Evolutionary conservation across 208 protist species (phyloP).

Genomic region (Balamuthia mandrillaris): DNA sequence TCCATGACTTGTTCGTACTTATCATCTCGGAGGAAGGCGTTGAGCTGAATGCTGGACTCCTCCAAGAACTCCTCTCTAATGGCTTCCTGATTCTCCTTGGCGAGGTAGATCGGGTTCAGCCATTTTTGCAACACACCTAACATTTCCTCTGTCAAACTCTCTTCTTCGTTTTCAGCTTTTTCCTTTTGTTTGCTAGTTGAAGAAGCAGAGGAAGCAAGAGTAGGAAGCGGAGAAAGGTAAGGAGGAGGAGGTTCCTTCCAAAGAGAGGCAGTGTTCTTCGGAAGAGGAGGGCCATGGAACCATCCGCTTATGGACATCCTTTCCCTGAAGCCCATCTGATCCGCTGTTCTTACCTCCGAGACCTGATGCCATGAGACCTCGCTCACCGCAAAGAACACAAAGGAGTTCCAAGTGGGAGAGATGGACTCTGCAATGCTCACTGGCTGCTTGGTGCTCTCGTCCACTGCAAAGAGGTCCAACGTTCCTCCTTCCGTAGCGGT

Average conservation of each 20-base stretch:
- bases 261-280: neutral
- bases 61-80: neutral
- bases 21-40: neutral
- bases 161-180: neutral
- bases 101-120: slow-evolving; percentile 3
- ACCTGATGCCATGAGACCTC: neutral
- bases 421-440: neutral
- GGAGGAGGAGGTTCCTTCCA: neutral
- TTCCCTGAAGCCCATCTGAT: neutral
- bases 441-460: neutral
- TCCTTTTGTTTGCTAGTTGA: neutral
- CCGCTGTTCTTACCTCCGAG: neutral
- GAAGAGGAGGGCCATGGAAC: neutral
- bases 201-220: neutral
- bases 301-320: slow-evolving; percentile 8
- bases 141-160: neutral
- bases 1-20: neutral
- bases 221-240: neutral
- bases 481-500: neutral
- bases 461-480: neutral
- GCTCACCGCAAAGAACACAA: slow-evolving; percentile 3
- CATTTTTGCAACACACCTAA: too few species aligned
- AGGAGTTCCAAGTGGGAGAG: neutral
- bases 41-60: neutral
- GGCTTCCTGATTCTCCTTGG: neutral